These are phyloP conservation scores for Botrytis deweyae DNA, from an alignment of 2,329 filamentous ascomycete species.

Conservation along the genomic window DNA sequence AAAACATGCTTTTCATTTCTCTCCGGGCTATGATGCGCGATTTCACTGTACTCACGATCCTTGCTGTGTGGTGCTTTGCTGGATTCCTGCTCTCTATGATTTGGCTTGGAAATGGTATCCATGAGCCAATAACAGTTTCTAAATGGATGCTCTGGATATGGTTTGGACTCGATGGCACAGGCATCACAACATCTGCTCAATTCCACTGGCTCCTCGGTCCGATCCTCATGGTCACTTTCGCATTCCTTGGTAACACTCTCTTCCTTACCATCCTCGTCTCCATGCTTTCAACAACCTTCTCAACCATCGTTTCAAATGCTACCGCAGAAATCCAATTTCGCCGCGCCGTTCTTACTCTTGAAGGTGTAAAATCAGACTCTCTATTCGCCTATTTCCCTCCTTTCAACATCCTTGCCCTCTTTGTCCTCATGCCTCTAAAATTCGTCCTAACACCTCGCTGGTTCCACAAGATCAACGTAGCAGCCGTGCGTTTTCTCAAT, in stretches of 20 bases:
- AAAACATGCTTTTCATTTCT: slow-evolving; percentile 81
- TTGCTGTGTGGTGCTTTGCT: slow-evolving; percentile 80
- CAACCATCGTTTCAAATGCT: slow-evolving; percentile 72
- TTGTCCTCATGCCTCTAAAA: slow-evolving; percentile 73
- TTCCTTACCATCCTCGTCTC: slow-evolving; percentile 89
- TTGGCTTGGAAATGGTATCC: slow-evolving; percentile 69
- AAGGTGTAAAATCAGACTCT: slow-evolving; percentile 81
- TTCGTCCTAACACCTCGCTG: slow-evolving; percentile 75
- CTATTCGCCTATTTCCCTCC: slow-evolving; percentile 64
- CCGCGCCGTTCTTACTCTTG: slow-evolving; percentile 75
- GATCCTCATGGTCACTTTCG: slow-evolving; percentile 76
- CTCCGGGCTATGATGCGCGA: slow-evolving; percentile 83
- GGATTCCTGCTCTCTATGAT: slow-evolving; percentile 77
- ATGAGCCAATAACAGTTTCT: slow-evolving; percentile 66
- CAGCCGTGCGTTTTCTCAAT: slow-evolving; percentile 71
- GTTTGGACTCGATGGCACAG: slow-evolving; percentile 73
- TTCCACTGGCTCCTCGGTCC: slow-evolving; percentile 82
- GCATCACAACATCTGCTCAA: slow-evolving; percentile 57
- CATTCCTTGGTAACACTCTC: slow-evolving; percentile 81
- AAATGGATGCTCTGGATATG: slow-evolving; percentile 95
- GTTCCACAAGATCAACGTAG: slow-evolving; percentile 89
- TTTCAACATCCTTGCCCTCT: slow-evolving; percentile 76
- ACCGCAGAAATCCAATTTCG: slow-evolving; percentile 83
- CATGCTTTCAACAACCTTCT: slow-evolving; percentile 82
- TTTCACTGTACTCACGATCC: slow-evolving; percentile 72